These are phyloP conservation scores for Immersiella caudata DNA, from an alignment of 495 filamentous ascomycete genomes.

Conservation along the genomic window DNA sequence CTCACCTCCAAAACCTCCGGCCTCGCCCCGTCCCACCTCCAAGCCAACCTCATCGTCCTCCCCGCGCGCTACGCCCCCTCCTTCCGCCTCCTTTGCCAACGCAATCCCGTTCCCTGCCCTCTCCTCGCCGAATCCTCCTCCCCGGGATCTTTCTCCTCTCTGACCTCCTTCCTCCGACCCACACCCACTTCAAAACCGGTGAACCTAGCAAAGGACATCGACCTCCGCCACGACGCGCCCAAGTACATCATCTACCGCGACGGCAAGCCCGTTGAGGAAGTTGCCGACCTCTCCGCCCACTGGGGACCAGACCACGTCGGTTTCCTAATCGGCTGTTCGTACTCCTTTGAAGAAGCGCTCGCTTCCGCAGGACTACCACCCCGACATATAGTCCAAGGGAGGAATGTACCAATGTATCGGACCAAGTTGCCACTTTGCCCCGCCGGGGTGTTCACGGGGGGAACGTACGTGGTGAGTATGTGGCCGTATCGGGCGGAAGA, in stretches of 20 bases:
- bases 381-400: conserved; percentile 42
- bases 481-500: conserved; percentile 50
- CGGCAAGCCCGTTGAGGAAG: conserved; percentile 31
- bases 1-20: conserved; percentile 52
- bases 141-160: conserved; percentile 27
- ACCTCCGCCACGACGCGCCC: conserved; percentile 57
- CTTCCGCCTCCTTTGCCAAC: conserved; percentile 55
- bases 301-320: conserved; percentile 56
- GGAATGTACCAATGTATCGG: conserved; percentile 58
- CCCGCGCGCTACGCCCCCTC: conserved; percentile 53
- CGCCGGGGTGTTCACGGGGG: conserved; percentile 55
- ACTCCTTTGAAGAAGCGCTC: conserved; percentile 57
- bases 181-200: conserved; percentile 25
- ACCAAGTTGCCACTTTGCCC: conserved; percentile 52
- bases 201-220: conserved; percentile 41
- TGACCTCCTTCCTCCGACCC: conserved; percentile 34
- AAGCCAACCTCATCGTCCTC: conserved; percentile 62
- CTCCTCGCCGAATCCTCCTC: conserved; percentile 48
- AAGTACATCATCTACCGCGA: conserved; percentile 55
- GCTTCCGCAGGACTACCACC: conserved; percentile 47
- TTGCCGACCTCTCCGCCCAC: conserved; percentile 42
- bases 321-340: conserved; percentile 62
- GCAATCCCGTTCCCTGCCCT: conserved; percentile 63
- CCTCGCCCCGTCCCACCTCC: conserved; percentile 54
- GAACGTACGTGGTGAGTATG: conserved; percentile 58